Evolutionary conservation across 768 basidiomycete genomes (phyloP).

Genomic region (Termitomyces sp.): DNA sequence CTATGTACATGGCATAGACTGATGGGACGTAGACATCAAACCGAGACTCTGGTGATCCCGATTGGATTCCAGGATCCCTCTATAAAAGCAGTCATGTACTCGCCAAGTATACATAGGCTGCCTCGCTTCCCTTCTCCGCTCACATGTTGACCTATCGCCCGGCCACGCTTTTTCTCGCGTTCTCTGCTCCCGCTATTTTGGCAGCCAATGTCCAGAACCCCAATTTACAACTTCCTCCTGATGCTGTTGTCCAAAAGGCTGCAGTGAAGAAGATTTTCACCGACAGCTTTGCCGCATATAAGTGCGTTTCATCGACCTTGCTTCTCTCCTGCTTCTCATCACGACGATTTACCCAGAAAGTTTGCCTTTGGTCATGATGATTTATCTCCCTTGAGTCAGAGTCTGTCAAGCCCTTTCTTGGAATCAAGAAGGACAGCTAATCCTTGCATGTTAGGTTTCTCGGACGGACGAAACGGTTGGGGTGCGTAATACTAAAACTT

Average conservation of each 20-base stretch:
- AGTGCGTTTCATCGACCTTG: slow-evolving; percentile 24
- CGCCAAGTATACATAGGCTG: not conserved
- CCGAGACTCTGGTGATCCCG: slow-evolving; percentile 8
- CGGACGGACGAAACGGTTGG: slow-evolving; percentile 45
- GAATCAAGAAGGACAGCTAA: not conserved
- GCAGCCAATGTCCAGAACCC: slow-evolving; percentile 33
- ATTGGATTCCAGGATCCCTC: not conserved
- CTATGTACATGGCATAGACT: not conserved
- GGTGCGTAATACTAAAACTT: slow-evolving; percentile 23
- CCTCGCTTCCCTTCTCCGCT: not conserved
- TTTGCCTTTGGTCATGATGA: slow-evolving; percentile 59
- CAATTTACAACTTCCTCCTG: slow-evolving; percentile 33
- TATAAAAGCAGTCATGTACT: slow-evolving; percentile 11
- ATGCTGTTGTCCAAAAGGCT: slow-evolving; percentile 29
- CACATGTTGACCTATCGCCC: slow-evolving; percentile 8
- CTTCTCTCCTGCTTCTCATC: not conserved
- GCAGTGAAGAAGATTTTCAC: slow-evolving; percentile 41
- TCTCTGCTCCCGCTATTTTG: slow-evolving; percentile 3
- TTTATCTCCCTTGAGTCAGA: slow-evolving; percentile 43
- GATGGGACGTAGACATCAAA: slow-evolving; percentile 10
- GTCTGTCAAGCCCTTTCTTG: slow-evolving; percentile 8
- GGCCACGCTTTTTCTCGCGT: slow-evolving; percentile 7
- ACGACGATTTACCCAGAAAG: slow-evolving; percentile 25
- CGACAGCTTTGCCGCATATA: slow-evolving; percentile 48
- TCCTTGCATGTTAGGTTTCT: slow-evolving; percentile 22